phyloP scores from a whole-genome alignment of 305 asterid genomes.

The Andrographis paniculata region DNA sequence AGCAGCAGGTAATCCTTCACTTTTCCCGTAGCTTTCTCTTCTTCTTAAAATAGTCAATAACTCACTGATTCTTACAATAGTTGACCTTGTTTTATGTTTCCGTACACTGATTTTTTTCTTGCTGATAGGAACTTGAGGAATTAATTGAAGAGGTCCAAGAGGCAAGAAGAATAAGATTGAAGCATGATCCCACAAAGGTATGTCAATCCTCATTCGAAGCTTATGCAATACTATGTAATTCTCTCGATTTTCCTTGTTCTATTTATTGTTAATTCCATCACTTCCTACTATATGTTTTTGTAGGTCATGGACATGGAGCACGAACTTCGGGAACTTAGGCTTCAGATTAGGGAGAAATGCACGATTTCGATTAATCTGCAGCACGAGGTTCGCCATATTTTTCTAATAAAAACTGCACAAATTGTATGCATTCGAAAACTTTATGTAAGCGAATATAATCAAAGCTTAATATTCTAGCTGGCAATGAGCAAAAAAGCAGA shows the following conservation, averaged over 20 bases:
- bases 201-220: constrained; percentile 8
- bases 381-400: constrained; percentile 34
- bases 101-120: constrained; percentile 5
- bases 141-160: constrained; percentile 93
- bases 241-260: constrained; percentile 4
- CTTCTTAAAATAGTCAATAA: background rate
- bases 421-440: background rate
- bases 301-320: constrained; percentile 85
- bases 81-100: constrained; percentile 10
- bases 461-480: too few species aligned
- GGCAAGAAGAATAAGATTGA: constrained; percentile 70
- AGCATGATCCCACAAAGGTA: constrained; percentile 95
- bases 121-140: constrained; percentile 67
- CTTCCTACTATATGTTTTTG: constrained; percentile 1
- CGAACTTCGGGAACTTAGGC: constrained; percentile 53
- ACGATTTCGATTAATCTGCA: constrained; percentile 47
- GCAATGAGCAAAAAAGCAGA: constrained; percentile 47
- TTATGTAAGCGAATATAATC: too few species aligned
- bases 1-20: constrained; percentile 35
- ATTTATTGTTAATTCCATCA: too few species aligned
- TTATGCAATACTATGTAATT: too few species aligned
- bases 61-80: too few species aligned
- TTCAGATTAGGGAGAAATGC: constrained; percentile 45
- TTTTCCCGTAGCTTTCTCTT: background rate
- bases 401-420: background rate